Percentiles rank a stretch among this genome's conserved stretches.
phyloP scores from a whole-genome alignment of 1,139 yeast species.

The Magnusiomyces suaveolens region DNA sequence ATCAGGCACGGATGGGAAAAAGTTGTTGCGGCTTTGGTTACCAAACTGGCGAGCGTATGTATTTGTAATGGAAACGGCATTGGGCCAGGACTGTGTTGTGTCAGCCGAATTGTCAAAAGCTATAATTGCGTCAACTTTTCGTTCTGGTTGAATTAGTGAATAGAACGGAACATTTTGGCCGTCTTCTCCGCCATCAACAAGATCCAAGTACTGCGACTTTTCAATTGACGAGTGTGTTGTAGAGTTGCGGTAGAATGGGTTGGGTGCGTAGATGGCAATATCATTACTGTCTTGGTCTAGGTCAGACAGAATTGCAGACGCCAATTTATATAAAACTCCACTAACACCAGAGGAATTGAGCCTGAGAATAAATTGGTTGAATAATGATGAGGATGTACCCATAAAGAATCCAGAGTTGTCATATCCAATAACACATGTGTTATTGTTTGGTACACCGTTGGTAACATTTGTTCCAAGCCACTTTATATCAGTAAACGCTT shows the following conservation, averaged over 20 bases:
- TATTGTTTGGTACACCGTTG: slow-evolving; percentile 42
- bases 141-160: slow-evolving; percentile 62
- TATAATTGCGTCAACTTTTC: slow-evolving; percentile 66
- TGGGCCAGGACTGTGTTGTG: slow-evolving; percentile 57
- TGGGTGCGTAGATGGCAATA: slow-evolving; percentile 64
- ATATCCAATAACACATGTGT: slow-evolving; percentile 52
- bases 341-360: too few relatives aligned
- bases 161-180: slow-evolving; percentile 65
- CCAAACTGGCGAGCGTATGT: slow-evolving; percentile 45
- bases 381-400: slow-evolving; percentile 73
- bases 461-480: slow-evolving; percentile 62
- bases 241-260: slow-evolving; percentile 57
- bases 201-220: slow-evolving; percentile 39
- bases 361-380: too few relatives aligned
- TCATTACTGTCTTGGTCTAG: slow-evolving; percentile 39
- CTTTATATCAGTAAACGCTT: slow-evolving; percentile 60
- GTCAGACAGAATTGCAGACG: slow-evolving; percentile 22
- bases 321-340: too few relatives aligned
- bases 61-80: slow-evolving; percentile 47
- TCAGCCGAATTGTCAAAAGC: slow-evolving; percentile 87
- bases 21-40: slow-evolving; percentile 24
- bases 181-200: slow-evolving; percentile 92
- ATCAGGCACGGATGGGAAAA: slow-evolving; percentile 87
- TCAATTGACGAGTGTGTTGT: slow-evolving; percentile 18
- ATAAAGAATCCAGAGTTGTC: slow-evolving; percentile 70